Evolutionary conservation across 2,329 filamentous ascomycete genomes (phyloP).

Genomic region (Stagonosporopsis rhizophila): DNA sequence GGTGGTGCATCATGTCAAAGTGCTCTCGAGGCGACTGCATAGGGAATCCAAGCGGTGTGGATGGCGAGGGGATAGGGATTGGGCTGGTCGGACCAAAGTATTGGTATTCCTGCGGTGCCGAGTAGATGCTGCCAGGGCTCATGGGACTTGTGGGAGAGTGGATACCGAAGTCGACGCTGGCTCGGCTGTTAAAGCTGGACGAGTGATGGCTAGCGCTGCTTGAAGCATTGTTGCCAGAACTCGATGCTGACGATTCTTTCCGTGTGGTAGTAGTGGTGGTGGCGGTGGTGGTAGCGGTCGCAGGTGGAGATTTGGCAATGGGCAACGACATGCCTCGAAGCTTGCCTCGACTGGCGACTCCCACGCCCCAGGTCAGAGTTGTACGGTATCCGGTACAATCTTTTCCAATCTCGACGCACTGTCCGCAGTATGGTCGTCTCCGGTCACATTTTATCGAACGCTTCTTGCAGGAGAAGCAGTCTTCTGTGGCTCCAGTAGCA

Average conservation of each 20-base stretch:
- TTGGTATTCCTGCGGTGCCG: slow-evolving; percentile 47
- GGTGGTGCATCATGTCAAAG: slow-evolving; percentile 45
- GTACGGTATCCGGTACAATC: slow-evolving; percentile 98
- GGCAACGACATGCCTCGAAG: slow-evolving; percentile 84
- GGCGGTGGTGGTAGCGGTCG: slow-evolving; percentile 22
- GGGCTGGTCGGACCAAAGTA: slow-evolving; percentile 49
- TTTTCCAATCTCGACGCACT: slow-evolving; percentile 88
- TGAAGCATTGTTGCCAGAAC: slow-evolving; percentile 25
- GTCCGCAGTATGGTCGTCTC: slow-evolving; percentile 90
- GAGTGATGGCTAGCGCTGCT: slow-evolving; percentile 35
- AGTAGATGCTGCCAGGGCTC: slow-evolving; percentile 43
- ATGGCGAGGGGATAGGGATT: slow-evolving; percentile 50
- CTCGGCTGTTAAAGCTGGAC: slow-evolving; percentile 36
- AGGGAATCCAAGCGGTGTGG: slow-evolving; percentile 48
- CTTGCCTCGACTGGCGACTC: slow-evolving; percentile 94
- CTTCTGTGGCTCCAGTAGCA: slow-evolving; percentile 86
- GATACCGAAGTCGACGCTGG: slow-evolving; percentile 45
- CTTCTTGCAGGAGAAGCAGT: slow-evolving; percentile 93
- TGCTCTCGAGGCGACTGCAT: slow-evolving; percentile 47
- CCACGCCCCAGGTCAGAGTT: slow-evolving; percentile 94
- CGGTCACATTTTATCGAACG: slow-evolving; percentile 86
- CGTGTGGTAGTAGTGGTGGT: slow-evolving; percentile 34
- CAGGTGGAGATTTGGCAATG: slow-evolving; percentile 56
- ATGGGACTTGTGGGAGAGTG: slow-evolving; percentile 46
- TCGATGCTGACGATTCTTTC: slow-evolving; percentile 37